Evolutionary conservation across 2,329 filamentous ascomycete species (phyloP).

Genomic region (Westerdykella aurantiaca): DNA sequence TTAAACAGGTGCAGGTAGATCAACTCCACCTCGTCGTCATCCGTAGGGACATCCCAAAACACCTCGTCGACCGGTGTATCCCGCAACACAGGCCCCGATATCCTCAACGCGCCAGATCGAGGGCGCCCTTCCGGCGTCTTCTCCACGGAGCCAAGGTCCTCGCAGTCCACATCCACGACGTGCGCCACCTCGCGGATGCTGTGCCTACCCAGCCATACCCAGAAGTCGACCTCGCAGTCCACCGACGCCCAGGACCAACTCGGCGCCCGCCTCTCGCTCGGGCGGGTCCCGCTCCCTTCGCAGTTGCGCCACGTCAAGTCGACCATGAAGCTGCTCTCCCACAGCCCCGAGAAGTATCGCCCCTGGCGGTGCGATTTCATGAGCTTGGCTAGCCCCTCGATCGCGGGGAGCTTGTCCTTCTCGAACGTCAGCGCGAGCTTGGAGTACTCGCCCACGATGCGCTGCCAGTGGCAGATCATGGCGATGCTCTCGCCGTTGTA

Average conservation of each 20-base stretch:
- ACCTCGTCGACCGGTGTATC: no score
- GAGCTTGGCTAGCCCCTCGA: background rate
- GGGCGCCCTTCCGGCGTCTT: no score
- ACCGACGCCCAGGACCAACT: background rate
- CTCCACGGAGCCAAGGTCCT: no score
- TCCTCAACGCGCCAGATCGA: no score
- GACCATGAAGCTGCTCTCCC: background rate
- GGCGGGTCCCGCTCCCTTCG: background rate
- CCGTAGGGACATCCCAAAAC: no score
- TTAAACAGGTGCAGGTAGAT: no score
- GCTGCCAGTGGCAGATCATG: background rate
- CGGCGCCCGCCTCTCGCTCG: background rate
- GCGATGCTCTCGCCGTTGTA: no score
- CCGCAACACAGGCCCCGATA: no score
- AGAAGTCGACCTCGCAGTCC: background rate
- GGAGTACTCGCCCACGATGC: background rate
- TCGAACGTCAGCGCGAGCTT: background rate
- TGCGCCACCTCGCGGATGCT: no score
- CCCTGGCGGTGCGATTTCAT: background rate
- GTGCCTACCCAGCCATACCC: no score
- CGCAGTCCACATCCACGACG: no score
- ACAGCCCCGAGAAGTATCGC: background rate
- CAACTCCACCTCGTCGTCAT: no score
- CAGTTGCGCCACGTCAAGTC: background rate
- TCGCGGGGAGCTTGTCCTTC: background rate